These are phyloP conservation scores for Stephania japonica DNA, from an alignment of 164 flowering plant species.

Conservation along the genomic window DNA sequence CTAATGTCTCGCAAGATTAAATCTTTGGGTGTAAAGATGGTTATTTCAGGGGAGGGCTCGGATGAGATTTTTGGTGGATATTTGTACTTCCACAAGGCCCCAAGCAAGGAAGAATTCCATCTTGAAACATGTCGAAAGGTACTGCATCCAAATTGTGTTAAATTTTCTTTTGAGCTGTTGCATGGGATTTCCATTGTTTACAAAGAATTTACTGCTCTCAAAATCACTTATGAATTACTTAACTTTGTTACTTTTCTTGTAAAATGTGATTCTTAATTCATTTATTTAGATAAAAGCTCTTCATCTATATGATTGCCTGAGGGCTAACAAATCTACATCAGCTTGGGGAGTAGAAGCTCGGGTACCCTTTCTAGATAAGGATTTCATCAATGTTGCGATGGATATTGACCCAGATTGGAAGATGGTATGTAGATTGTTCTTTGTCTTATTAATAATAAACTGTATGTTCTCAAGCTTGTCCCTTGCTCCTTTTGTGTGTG, in stretches of 20 bases:
- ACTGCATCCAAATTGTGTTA: slow-evolving; percentile 2
- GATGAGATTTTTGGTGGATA: slow-evolving; percentile 96
- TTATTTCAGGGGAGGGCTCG: slow-evolving; percentile 92
- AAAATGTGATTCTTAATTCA: slow-evolving; percentile 7
- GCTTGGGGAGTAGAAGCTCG: slow-evolving; percentile 99
- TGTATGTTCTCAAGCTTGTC: not conserved
- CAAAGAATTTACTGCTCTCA: not conserved
- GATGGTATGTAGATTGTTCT: slow-evolving; percentile 41
- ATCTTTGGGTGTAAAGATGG: slow-evolving; percentile 97
- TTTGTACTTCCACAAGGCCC: slow-evolving; percentile 91
- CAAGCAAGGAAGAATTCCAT: slow-evolving; percentile 87
- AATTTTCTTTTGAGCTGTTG: not conserved
- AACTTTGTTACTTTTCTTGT: not conserved
- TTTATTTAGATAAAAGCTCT: slow-evolving; percentile 63
- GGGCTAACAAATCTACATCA: slow-evolving; percentile 96
- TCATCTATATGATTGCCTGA: slow-evolving; percentile 68
- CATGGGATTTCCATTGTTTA: not conserved
- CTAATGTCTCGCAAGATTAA: slow-evolving; percentile 91
- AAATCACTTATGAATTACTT: not conserved
- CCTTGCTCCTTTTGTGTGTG: not conserved
- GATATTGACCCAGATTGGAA: slow-evolving; percentile 96
- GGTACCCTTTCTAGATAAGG: slow-evolving; percentile 92
- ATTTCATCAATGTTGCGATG: slow-evolving; percentile 76
- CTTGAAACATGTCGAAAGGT: slow-evolving; percentile 82
- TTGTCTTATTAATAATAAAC: not conserved